A percentile compares a stretch with the other conserved stretches of the same genome.
Conservation (phyloP, 768 basidiomycete species). For the Saitozyma sp. region DNA sequence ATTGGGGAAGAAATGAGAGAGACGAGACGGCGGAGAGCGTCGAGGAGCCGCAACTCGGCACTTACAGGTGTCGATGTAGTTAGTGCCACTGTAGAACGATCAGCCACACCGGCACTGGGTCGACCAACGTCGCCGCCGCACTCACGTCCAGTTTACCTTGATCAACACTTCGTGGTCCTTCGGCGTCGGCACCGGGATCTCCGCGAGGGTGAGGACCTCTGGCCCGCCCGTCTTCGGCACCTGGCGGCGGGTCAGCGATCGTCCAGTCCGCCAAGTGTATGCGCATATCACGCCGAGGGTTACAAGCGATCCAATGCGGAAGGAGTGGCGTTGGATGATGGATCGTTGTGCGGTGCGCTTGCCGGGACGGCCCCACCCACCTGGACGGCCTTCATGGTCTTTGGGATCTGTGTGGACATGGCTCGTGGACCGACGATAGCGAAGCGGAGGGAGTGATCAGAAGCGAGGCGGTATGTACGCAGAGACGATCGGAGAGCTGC, state of each 20-base stretch:
- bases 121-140: conserved; percentile 42
- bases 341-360: not conserved
- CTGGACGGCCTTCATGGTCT: conserved; percentile 66
- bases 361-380: conserved; percentile 14
- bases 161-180: conserved; percentile 59
- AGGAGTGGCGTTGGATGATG: too few species aligned
- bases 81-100: conserved; percentile 57
- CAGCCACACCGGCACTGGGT: not conserved
- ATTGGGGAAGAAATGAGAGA: too few species aligned
- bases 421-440: not conserved
- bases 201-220: conserved; percentile 60
- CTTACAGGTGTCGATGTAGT: conserved; percentile 62
- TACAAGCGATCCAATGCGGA: too few species aligned
- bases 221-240: conserved; percentile 71
- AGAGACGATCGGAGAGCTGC: too few species aligned
- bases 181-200: conserved; percentile 66
- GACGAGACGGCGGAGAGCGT: not conserved
- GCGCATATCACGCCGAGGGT: too few species aligned
- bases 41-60: not conserved
- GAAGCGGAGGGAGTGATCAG: not conserved
- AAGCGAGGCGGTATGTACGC: not conserved
- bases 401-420: conserved; percentile 31
- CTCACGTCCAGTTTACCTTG: conserved; percentile 39
- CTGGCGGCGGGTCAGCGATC: conserved; percentile 23
- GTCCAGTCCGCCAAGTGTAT: too few species aligned